Percentiles rank a stretch among this genome's conserved stretches.
Conservation (phyloP, 352 stramenopile species). For the Phytophthora colocasiae region DNA sequence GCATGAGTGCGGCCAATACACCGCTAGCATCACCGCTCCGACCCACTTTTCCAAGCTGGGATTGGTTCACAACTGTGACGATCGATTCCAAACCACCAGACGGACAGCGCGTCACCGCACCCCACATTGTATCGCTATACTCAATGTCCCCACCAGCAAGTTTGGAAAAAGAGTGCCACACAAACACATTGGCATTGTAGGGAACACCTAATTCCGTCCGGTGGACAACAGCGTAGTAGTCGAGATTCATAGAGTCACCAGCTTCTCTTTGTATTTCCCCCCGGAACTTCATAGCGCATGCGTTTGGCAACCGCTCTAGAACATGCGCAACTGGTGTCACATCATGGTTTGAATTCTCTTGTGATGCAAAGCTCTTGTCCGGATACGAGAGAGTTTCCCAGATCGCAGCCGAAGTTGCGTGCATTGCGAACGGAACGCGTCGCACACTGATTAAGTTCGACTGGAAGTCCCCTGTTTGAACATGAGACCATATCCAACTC, state of each 20-base stretch:
- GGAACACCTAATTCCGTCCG: not conserved
- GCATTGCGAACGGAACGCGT: constrained; percentile 24
- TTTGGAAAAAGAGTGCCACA: constrained; percentile 20
- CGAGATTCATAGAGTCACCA: not conserved
- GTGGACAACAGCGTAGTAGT: constrained; percentile 19
- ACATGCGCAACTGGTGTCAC: constrained; percentile 2
- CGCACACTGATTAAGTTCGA: constrained; percentile 23
- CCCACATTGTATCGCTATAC: constrained; percentile 22
- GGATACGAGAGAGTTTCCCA: constrained; percentile 17
- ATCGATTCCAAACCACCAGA: constrained; percentile 11
- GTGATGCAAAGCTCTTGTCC: constrained; percentile 1
- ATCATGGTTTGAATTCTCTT: not conserved
- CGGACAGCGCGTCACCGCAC: constrained; percentile 12
- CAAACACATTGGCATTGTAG: constrained; percentile 12
- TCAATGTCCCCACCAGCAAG: not conserved
- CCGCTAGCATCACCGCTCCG: not conserved
- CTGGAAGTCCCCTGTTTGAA: constrained; percentile 1
- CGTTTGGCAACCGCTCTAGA: constrained; percentile 14
- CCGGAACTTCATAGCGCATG: constrained; percentile 23
- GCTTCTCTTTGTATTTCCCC: constrained; percentile 3
- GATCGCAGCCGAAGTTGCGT: constrained; percentile 15
- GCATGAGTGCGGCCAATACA: constrained; percentile 9
- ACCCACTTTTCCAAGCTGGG: constrained; percentile 1
- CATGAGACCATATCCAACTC: constrained; percentile 17
- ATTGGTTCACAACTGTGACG: constrained; percentile 23